A percentile compares a stretch with the other conserved stretches of the same genome.
Evolutionary conservation across 495 filamentous ascomycete genomes (phyloP).

Genomic region (Annulohypoxylon stygium): DNA sequence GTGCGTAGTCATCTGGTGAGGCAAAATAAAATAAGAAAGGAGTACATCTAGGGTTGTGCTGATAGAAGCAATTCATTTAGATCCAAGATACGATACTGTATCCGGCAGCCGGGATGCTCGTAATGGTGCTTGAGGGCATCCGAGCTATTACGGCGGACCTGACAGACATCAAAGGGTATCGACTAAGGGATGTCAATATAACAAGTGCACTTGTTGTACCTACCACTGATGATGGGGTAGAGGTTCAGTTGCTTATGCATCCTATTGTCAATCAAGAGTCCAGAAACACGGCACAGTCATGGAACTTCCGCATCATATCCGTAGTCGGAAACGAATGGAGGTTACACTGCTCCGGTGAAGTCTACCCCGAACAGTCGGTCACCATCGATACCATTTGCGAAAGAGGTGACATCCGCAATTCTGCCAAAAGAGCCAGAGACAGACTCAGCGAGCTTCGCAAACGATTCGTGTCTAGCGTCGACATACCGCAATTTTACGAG

Average conservation of each 20-base stretch:
- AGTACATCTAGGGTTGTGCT: background rate
- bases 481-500: background rate
- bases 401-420: background rate
- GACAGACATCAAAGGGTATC: conserved; percentile 16
- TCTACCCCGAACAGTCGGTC: background rate
- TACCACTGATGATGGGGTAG: conserved; percentile 47
- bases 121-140: conserved; percentile 62
- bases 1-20: background rate
- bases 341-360: conserved; percentile 15
- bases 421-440: background rate
- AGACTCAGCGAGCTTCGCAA: background rate
- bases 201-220: conserved; percentile 56
- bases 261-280: background rate
- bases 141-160: conserved; percentile 48
- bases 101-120: conserved; percentile 59
- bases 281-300: background rate
- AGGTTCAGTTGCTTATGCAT: conserved; percentile 28
- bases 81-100: conserved; percentile 56
- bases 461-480: background rate
- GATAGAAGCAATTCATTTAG: background rate
- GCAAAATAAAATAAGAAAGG: background rate
- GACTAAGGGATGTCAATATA: conserved; percentile 52
- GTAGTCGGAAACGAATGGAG: background rate
- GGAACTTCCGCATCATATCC: conserved; percentile 13
- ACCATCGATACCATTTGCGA: background rate